phyloP scores from a whole-genome alignment of 352 stramenopile genomes.

The Phytophthora macrochlamydospora region DNA sequence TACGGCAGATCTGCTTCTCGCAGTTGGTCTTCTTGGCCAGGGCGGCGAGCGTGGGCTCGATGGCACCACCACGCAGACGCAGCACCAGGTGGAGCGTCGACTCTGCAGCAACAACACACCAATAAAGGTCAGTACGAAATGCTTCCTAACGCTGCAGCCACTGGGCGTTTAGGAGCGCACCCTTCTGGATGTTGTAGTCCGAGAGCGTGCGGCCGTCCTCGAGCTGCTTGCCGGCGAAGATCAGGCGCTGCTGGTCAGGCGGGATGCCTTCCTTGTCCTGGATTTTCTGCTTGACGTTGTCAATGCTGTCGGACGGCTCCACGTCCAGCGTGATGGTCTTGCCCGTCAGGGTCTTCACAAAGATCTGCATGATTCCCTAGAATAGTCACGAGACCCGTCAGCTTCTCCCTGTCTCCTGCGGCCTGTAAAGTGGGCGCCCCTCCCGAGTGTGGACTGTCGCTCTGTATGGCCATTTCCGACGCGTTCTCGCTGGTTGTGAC shows the following conservation, averaged over 20 bases:
- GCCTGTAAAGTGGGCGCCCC: no score
- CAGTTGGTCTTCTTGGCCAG: conserved; percentile 99
- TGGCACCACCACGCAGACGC: conserved; percentile 92
- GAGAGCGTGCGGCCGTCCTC: conserved; percentile 94
- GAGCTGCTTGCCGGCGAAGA: conserved; percentile 99
- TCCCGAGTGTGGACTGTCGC: neutral
- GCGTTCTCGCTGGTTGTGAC: neutral
- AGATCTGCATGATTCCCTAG: conserved; percentile 93
- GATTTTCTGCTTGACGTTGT: conserved; percentile 99
- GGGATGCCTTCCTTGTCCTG: conserved; percentile 99
- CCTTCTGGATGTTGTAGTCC: conserved; percentile 96
- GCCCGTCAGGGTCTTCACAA: conserved; percentile 98
- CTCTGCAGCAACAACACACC: conserved; percentile 52
- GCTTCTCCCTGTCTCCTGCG: neutral
- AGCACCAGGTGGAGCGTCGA: conserved; percentile 97
- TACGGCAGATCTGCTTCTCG: conserved; percentile 99
- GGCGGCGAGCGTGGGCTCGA: conserved; percentile 97
- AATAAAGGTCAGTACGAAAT: neutral
- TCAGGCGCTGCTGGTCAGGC: conserved; percentile 99
- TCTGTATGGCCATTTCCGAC: conserved; percentile 11
- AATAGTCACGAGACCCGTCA: conserved; percentile 25
- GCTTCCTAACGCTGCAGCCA: neutral
- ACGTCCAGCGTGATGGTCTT: conserved; percentile 98
- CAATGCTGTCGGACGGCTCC: conserved; percentile 97
- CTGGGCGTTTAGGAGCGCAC: conserved; percentile 6